Evolutionary conservation across 2,329 filamentous ascomycete genomes (phyloP).

Genomic region (Aureobasidium sp.): DNA sequence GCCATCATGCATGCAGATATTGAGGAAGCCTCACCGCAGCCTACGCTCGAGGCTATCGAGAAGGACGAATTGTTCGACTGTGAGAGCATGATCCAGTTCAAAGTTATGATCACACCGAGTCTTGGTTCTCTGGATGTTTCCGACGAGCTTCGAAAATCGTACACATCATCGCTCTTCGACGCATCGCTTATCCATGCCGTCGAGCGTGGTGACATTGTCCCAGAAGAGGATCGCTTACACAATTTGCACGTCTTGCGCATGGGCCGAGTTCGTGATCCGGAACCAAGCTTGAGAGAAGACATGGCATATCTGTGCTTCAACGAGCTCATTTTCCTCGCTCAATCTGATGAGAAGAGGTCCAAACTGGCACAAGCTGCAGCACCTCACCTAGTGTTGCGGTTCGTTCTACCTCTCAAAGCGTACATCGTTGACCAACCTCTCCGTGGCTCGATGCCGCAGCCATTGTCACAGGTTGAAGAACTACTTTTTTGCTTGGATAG

Average conservation of each 20-base stretch:
- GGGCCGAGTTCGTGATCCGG: constrained; percentile 64
- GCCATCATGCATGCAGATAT: constrained; percentile 64
- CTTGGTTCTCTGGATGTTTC: constrained; percentile 61
- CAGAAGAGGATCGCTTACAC: constrained; percentile 45
- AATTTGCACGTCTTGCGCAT: constrained; percentile 58
- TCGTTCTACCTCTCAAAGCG: constrained; percentile 69
- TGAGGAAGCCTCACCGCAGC: constrained; percentile 44
- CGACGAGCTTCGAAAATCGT: constrained; percentile 60
- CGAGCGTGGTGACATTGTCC: constrained; percentile 54
- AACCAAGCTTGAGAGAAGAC: constrained; percentile 56
- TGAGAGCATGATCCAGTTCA: constrained; percentile 60
- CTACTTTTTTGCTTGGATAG: constrained; percentile 63
- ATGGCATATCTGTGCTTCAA: constrained; percentile 78
- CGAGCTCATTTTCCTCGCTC: constrained; percentile 49
- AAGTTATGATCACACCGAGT: constrained; percentile 64
- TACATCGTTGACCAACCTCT: constrained; percentile 91
- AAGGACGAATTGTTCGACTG: constrained; percentile 80
- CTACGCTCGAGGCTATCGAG: constrained; percentile 39
- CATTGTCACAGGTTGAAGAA: constrained; percentile 71
- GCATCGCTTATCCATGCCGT: constrained; percentile 73
- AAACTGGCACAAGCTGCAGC: constrained; percentile 68
- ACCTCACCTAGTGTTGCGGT: constrained; percentile 74
- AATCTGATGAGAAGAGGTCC: constrained; percentile 37
- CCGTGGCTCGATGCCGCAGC: constrained; percentile 81
- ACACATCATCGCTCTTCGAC: constrained; percentile 69